phyloP scores from a whole-genome alignment of 352 stramenopile genomes.

The Globisporangium paddicum region DNA sequence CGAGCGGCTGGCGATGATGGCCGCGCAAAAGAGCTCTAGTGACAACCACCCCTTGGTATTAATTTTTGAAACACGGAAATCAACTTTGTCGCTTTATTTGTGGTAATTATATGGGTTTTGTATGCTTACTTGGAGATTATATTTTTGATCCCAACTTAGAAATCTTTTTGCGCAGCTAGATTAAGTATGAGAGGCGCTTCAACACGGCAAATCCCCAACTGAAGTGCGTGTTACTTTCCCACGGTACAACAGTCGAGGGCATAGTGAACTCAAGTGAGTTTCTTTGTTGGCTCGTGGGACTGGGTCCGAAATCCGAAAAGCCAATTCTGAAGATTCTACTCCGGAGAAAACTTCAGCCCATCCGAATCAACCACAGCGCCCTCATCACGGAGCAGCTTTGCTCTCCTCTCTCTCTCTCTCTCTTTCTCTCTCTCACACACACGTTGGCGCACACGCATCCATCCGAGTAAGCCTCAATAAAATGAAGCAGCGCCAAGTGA shows the following conservation, averaged over 20 bases:
- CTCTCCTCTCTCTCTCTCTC: too few species aligned
- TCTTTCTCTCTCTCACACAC: too few species aligned
- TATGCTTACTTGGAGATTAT: not conserved
- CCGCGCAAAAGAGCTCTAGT: not conserved
- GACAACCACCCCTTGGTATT: not conserved
- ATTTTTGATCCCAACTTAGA: not conserved
- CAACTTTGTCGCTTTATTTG: not conserved
- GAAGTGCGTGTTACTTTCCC: conserved; percentile 11
- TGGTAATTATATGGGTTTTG: not conserved
- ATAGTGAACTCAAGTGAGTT: conserved; percentile 3
- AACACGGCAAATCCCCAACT: conserved; percentile 23
- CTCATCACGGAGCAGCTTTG: too few species aligned
- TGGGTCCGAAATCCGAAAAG: too few species aligned
- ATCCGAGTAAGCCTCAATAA: too few species aligned
- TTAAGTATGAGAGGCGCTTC: conserved; percentile 1
- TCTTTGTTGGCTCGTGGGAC: conserved; percentile 1
- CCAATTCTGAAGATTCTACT: not conserved
- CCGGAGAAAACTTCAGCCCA: not conserved
- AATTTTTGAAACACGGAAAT: not conserved
- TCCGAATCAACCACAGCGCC: too few species aligned
- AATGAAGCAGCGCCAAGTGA: too few species aligned
- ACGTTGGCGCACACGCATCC: too few species aligned
- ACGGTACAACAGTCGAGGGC: not conserved
- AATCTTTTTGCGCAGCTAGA: not conserved
- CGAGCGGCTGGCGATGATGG: not conserved